These are phyloP conservation scores for Amylostereum chailletii DNA, from an alignment of 1,284 basidiomycete species.

Conservation along the genomic window DNA sequence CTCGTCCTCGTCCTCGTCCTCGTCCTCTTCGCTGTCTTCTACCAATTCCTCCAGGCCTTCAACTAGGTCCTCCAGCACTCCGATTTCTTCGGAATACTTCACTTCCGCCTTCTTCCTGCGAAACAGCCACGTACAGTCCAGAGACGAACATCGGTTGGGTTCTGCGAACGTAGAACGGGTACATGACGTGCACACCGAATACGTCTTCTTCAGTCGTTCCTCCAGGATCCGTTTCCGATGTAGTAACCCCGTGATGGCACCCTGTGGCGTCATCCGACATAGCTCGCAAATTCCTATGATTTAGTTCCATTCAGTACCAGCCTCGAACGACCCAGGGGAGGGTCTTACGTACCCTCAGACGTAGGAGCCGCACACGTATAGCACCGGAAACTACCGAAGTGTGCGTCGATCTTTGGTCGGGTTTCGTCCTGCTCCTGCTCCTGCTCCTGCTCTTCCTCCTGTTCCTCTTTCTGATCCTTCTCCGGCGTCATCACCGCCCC, in stretches of 20 bases:
- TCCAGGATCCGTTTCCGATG: constrained; percentile 53
- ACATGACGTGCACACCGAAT: constrained; percentile 69
- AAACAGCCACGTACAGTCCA: constrained; percentile 82
- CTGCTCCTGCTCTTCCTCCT: background rate
- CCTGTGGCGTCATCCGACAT: constrained; percentile 47
- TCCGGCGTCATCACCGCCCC: constrained; percentile 33
- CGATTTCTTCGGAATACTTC: constrained; percentile 39
- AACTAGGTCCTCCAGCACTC: constrained; percentile 25
- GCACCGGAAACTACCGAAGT: constrained; percentile 71
- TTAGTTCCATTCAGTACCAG: too few relatives aligned
- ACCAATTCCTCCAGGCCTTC: constrained; percentile 21
- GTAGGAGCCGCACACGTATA: constrained; percentile 56
- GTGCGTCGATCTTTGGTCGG: constrained; percentile 52
- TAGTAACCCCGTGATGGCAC: constrained; percentile 53
- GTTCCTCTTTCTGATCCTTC: constrained; percentile 29
- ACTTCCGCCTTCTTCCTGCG: constrained; percentile 59
- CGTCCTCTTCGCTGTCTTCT: constrained; percentile 8
- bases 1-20: background rate
- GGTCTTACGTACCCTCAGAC: constrained; percentile 35
- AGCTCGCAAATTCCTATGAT: constrained; percentile 55
- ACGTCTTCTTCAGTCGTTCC: constrained; percentile 43
- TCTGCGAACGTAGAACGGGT: constrained; percentile 47
- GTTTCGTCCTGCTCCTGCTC: too few relatives aligned
- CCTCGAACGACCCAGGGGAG: too few relatives aligned
- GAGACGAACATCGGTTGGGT: constrained; percentile 65